Base-by-base conservation (phyloP, 306 rosid genomes). In the Pterocarpus macrocarpus region DNA sequence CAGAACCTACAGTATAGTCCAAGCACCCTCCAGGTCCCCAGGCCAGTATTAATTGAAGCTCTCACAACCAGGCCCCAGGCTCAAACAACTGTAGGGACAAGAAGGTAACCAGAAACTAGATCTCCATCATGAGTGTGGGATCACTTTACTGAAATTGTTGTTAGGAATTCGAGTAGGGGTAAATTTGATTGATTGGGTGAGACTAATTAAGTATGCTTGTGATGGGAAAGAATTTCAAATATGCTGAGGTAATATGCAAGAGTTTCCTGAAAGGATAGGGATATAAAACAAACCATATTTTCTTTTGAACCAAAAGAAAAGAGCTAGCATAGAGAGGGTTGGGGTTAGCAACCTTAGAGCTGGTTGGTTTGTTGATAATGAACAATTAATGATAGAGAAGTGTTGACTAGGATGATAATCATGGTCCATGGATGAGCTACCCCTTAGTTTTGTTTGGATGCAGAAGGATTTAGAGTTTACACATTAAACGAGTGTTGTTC, bases 331-430 rank as follows among this genome's bases (percentile, higher is more conserved):
- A 43, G 30, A 47, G 64, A 63, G 70, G 64, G 73, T 64, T 16
- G 55, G 49, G 70, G 12, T 16, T 62, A 33, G 70, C 13, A 38
- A 43, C 8, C 9, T 22, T 43, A 43, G 6, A 44, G 61, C 4
- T 34, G 80, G 47, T 64, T 50, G 55, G n/a, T 77, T 64, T 32
- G 63, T 77, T 15, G 73, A 65, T 77, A 77, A 22, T 64, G 43
- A 52, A 77, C 64, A 49, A 30, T 59, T 28, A 74, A 17, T 62
- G 12, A 17, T 41, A 39, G 65, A 57, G 30, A 74, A 28, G 69
- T 4, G 7, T 61, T 9, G 17, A 62, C 15, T 61, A 63, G 36
- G 62, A 47, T 43, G 57, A 57, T 7, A 22, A 66, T 39, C 2
- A 5, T n/a, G 39, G 9, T 14, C 52, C 16, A 22, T 55, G 35